Evolutionary conservation across 805 yeast species (phyloP).

Genomic region (Kluyveromyces siamensis): DNA sequence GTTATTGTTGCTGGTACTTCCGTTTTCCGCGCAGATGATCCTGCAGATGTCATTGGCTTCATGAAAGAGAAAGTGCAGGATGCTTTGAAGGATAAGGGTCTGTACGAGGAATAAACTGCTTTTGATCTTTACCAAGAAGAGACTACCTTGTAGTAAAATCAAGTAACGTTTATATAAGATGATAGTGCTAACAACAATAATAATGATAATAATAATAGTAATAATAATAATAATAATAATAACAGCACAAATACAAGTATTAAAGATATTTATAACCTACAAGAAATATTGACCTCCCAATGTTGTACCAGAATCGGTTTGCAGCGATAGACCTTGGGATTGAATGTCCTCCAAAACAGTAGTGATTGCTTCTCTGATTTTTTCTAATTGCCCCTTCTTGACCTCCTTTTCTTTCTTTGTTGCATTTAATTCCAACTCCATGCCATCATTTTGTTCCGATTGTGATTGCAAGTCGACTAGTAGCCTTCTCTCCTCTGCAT

Average conservation of each 20-base stretch:
- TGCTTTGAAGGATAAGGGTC: conserved; percentile 39
- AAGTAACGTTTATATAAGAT: background rate
- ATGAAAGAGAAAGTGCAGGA: conserved; percentile 55
- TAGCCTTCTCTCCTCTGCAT: conserved; percentile 50
- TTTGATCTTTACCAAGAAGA: background rate
- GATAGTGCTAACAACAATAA: background rate
- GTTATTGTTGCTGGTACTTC: conserved; percentile 97
- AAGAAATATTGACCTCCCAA: conserved; percentile 65
- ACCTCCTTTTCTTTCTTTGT: conserved; percentile 15
- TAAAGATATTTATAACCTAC: conserved; percentile 6
- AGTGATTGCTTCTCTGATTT: conserved; percentile 61
- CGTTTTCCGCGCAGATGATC: conserved; percentile 78
- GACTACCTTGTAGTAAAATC: background rate
- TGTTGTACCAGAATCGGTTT: conserved; percentile 70
- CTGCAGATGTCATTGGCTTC: conserved; percentile 61
- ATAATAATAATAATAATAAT: too few relatives aligned
- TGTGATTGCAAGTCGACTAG: conserved; percentile 41
- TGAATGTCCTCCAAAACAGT: conserved; percentile 54
- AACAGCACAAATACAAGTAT: too few relatives aligned
- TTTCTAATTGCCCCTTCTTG: conserved; percentile 31
- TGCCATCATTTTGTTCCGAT: conserved; percentile 33
- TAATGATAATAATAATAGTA: too few relatives aligned
- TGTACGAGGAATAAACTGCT: conserved; percentile 19
- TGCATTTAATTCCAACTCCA: conserved; percentile 36
- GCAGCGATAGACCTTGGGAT: conserved; percentile 35